Conservation (phyloP, 1,284 basidiomycete genomes). For the Ganoderma meredithae region DNA sequence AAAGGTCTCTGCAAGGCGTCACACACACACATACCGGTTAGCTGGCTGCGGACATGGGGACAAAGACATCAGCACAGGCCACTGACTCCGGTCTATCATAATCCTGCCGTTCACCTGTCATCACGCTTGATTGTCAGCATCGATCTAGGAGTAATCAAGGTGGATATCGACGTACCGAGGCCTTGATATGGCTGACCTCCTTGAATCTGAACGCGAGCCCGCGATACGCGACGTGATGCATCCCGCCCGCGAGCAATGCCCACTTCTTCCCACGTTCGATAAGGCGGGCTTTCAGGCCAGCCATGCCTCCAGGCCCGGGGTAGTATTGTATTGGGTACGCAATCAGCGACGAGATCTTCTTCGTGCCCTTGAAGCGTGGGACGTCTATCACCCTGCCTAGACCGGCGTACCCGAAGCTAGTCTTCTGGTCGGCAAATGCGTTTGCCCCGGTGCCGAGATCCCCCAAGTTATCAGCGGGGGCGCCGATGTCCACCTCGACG, state of each 20-base stretch:
- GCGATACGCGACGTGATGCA: conserved; percentile 62
- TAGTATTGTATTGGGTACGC: conserved; percentile 63
- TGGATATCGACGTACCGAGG: conserved; percentile 48
- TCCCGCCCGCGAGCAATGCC: conserved; percentile 53
- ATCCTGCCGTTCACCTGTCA: conserved; percentile 49
- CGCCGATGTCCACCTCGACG: conserved; percentile 40
- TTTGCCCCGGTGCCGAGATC: conserved; percentile 39
- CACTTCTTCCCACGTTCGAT: conserved; percentile 60
- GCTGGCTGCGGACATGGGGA: conserved; percentile 10
- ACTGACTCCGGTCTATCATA: conserved; percentile 63
- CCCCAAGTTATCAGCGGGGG: conserved; percentile 40
- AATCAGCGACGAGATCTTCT: conserved; percentile 56
- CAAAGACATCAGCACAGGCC: conserved; percentile 9
- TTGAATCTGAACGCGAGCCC: conserved; percentile 43
- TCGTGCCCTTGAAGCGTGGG: conserved; percentile 50
- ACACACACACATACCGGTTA: conserved; percentile 9
- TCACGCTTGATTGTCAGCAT: conserved; percentile 9
- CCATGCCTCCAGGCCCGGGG: conserved; percentile 45
- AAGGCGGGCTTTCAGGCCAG: conserved; percentile 49
- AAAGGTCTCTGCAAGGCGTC: conserved; percentile 36
- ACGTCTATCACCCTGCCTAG: conserved; percentile 52
- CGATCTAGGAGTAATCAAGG: not conserved
- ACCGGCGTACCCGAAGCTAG: conserved; percentile 46
- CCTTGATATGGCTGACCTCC: conserved; percentile 46
- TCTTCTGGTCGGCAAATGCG: conserved; percentile 50